phyloP scores from a whole-genome alignment of 2,329 filamentous ascomycete species.

The Blumeria graminis region DNA sequence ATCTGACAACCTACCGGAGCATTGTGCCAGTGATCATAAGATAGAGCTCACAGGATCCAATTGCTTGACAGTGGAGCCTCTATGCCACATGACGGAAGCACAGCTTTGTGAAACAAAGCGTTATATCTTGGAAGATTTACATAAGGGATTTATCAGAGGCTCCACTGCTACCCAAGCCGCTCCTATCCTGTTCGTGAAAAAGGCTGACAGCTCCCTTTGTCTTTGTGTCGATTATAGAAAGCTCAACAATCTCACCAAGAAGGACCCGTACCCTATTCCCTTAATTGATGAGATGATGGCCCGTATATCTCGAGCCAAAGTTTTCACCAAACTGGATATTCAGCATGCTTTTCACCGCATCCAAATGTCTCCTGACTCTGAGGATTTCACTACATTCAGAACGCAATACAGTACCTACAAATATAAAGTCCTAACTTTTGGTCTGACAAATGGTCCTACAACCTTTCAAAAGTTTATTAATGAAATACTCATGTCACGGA shows the following conservation, averaged over 20 bases:
- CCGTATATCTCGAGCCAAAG: background rate
- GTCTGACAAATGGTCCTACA: background rate
- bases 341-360: background rate
- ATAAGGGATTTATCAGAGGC: background rate
- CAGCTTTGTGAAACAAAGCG: background rate
- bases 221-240: background rate
- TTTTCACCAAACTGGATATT: constrained; percentile 1
- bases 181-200: background rate
- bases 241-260: background rate
- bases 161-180: background rate
- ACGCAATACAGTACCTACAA: background rate
- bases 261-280: constrained; percentile 1
- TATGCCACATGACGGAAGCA: background rate
- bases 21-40: background rate
- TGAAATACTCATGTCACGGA: background rate
- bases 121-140: background rate
- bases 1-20: background rate
- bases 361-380: background rate
- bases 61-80: background rate
- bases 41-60: background rate
- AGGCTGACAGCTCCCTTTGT: background rate
- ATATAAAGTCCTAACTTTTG: constrained; percentile 1
- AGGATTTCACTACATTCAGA: background rate
- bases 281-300: background rate
- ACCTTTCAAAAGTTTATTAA: background rate